phyloP scores from a whole-genome alignment of 345 rosid genomes.

The Laguncularia racemosa region DNA sequence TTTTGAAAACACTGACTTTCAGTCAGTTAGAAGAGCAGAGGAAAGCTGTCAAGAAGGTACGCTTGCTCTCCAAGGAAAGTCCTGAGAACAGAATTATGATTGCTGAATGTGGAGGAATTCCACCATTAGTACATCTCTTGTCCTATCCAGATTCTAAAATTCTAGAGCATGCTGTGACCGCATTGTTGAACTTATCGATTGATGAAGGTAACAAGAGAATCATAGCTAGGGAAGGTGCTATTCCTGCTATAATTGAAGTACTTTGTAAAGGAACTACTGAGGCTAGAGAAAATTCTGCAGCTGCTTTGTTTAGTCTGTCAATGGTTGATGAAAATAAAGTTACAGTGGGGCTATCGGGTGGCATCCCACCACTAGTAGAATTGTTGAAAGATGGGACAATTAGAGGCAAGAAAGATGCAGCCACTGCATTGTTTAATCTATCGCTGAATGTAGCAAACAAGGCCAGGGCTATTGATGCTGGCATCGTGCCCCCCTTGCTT shows the following conservation, averaged over 20 bases:
- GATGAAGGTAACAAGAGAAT: constrained; percentile 83
- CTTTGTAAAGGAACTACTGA: constrained; percentile 86
- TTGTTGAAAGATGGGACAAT: constrained; percentile 83
- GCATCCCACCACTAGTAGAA: constrained; percentile 78
- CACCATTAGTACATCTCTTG: constrained; percentile 73
- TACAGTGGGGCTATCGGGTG: constrained; percentile 91
- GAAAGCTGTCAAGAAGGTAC: constrained; percentile 94
- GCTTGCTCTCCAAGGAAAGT: constrained; percentile 86
- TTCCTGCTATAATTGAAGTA: constrained; percentile 86
- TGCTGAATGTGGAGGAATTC: constrained; percentile 93
- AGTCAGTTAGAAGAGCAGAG: constrained; percentile 72
- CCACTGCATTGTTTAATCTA: constrained; percentile 91
- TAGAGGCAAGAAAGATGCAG: constrained; percentile 94
- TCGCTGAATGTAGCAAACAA: constrained; percentile 93
- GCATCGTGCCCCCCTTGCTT: constrained; percentile 74
- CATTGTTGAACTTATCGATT: constrained; percentile 93
- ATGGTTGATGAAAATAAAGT: constrained; percentile 94
- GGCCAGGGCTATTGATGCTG: constrained; percentile 89
- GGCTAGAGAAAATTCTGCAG: constrained; percentile 98
- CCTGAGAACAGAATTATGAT: constrained; percentile 90
- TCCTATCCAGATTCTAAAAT: constrained; percentile 76
- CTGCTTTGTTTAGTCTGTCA: constrained; percentile 90
- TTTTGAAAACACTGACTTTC: constrained; percentile 52
- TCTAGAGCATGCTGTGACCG: constrained; percentile 95
- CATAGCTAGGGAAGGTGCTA: constrained; percentile 91